phyloP scores from a whole-genome alignment of 352 stramenopile genomes.

The Globisporangium emineosum region DNA sequence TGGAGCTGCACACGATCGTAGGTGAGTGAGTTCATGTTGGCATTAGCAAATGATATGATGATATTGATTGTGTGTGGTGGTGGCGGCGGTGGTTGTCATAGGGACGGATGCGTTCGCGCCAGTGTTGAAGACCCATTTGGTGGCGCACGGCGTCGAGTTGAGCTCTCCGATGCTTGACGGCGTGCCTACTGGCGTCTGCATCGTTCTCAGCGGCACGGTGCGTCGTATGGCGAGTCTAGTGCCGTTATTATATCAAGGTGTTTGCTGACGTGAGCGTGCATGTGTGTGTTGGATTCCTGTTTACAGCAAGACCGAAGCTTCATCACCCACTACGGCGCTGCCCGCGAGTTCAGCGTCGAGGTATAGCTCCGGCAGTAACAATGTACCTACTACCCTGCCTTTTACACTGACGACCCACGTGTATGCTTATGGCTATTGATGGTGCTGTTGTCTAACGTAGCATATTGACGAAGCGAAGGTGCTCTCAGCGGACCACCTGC shows the following conservation, averaged over 20 bases:
- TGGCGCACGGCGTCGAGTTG: conserved; percentile 30
- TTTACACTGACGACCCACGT: not conserved
- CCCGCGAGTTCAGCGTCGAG: conserved; percentile 56
- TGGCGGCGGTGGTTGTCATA: conserved; percentile 14
- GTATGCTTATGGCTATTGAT: too few species aligned
- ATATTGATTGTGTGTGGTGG: not conserved
- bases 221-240: not conserved
- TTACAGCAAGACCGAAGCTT: conserved; percentile 73
- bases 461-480: conserved; percentile 64
- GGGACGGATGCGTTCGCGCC: conserved; percentile 43
- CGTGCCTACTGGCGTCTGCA: conserved; percentile 70
- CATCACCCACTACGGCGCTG: conserved; percentile 77
- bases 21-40: conserved; percentile 24
- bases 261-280: not conserved
- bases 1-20: conserved; percentile 61
- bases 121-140: conserved; percentile 48
- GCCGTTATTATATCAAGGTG: not conserved
- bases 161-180: conserved; percentile 37
- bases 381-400: too few species aligned
- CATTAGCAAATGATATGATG: not conserved
- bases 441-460: too few species aligned
- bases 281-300: conserved; percentile 1
- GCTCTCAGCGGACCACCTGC: conserved; percentile 56
- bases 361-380: too few species aligned
- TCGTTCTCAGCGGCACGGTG: conserved; percentile 68